These are phyloP conservation scores for Phalaenopsis hybrid DNA, from an alignment of 116 monocot genomes.

Conservation along the genomic window DNA sequence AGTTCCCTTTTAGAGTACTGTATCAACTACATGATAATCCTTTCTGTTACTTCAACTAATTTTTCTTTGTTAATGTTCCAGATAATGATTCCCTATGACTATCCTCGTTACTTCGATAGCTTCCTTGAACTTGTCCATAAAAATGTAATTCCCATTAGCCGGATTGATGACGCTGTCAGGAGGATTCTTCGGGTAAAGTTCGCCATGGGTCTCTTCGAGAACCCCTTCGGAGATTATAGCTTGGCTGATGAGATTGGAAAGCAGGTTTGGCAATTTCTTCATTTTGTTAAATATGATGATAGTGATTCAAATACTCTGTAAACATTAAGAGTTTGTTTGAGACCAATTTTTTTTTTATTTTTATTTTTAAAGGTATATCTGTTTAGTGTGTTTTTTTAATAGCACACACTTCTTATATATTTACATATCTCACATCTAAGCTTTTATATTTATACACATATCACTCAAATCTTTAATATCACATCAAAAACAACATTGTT, in stretches of 20 bases:
- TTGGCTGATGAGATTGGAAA: slow-evolving; percentile 56
- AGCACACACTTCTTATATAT: no score
- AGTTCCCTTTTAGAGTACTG: not conserved
- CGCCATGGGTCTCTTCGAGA: slow-evolving; percentile 73
- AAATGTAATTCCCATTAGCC: slow-evolving; percentile 51
- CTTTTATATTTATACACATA: no score
- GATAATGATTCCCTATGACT: slow-evolving; percentile 63
- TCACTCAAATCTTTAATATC: no score
- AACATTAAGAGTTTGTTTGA: not conserved
- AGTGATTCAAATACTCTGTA: not conserved
- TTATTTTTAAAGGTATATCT: no score
- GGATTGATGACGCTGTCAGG: slow-evolving; percentile 77
- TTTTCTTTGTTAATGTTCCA: slow-evolving; percentile 18
- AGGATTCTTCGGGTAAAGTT: slow-evolving; percentile 87
- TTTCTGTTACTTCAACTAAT: not conserved
- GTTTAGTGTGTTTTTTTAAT: no score
- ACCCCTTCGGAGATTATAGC: slow-evolving; percentile 58
- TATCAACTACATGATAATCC: not conserved
- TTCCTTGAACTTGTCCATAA: slow-evolving; percentile 41
- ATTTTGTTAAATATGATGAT: not conserved
- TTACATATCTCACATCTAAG: no score
- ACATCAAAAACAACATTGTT: no score
- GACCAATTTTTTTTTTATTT: no score
- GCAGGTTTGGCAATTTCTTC: slow-evolving; percentile 33
- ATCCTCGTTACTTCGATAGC: slow-evolving; percentile 36